phyloP scores from a whole-genome alignment of 208 protist species.

The Naegleria fowleri region DNA sequence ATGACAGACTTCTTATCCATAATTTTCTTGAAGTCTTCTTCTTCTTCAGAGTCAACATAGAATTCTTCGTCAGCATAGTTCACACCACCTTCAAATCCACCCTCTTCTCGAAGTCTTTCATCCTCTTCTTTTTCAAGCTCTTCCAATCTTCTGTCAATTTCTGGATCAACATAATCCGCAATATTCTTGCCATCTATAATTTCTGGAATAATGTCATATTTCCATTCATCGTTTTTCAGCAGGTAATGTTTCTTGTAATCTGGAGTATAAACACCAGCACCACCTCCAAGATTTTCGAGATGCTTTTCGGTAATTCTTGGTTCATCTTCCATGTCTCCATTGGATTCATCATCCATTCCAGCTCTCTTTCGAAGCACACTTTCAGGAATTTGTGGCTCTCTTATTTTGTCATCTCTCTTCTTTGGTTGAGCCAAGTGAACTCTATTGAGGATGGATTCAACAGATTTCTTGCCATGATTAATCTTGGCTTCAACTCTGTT shows the following conservation, averaged over 20 bases:
- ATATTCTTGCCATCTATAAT: constrained; percentile 99
- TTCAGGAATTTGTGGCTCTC: constrained; percentile 64
- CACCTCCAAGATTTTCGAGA: constrained; percentile 79
- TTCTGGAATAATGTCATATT: constrained; percentile 96
- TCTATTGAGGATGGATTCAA: constrained; percentile 78
- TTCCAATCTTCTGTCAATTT: constrained; percentile 86
- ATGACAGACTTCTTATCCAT: not conserved
- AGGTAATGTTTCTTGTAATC: constrained; percentile 78
- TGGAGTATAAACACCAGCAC: constrained; percentile 77
- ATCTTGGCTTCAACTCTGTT: constrained; percentile 89
- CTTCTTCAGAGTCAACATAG: constrained; percentile 9
- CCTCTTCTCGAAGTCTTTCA: constrained; percentile 73
- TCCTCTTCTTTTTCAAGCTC: constrained; percentile 87
- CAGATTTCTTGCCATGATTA: constrained; percentile 59
- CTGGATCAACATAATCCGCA: constrained; percentile 97
- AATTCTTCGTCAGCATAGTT: constrained; percentile 17
- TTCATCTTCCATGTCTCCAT: constrained; percentile 39
- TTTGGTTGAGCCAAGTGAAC: constrained; percentile 66
- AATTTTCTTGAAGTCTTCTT: not conserved
- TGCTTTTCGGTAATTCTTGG: constrained; percentile 77
- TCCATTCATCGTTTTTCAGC: constrained; percentile 90
- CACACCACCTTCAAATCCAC: constrained; percentile 55
- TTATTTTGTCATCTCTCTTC: constrained; percentile 73
- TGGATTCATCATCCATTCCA: not conserved
- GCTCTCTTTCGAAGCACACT: constrained; percentile 50